phyloP scores from a whole-genome alignment of 495 filamentous ascomycete genomes.

The Thermochaetoides thermophila region DNA sequence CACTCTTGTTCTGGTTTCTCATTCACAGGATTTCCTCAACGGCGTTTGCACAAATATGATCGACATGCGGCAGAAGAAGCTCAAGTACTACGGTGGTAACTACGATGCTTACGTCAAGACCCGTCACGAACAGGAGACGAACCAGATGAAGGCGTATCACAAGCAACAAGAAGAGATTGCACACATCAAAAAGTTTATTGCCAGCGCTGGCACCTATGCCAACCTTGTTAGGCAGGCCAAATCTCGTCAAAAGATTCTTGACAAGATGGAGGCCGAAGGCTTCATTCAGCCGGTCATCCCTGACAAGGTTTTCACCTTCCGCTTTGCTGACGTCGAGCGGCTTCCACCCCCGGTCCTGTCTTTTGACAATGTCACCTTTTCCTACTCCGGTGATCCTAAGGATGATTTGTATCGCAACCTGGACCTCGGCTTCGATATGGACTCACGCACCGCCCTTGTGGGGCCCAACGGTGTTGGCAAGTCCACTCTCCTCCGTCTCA shows the following conservation, averaged over 20 bases:
- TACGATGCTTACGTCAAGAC: conserved; percentile 99
- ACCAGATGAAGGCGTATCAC: conserved; percentile 95
- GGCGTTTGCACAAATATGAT: conserved; percentile 98
- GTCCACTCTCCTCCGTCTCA: conserved; percentile 92
- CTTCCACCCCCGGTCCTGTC: conserved; percentile 91
- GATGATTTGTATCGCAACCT: conserved; percentile 94
- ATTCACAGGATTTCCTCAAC: conserved; percentile 98
- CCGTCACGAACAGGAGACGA: conserved; percentile 81
- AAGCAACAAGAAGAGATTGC: conserved; percentile 99
- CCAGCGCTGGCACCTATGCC: conserved; percentile 97
- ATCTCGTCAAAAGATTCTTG: conserved; percentile 97
- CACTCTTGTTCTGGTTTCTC: conserved; percentile 92
- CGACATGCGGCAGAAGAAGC: conserved; percentile 81
- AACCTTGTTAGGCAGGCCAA: conserved; percentile 98
- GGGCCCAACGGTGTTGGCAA: conserved; percentile 99
- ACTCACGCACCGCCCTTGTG: conserved; percentile 90
- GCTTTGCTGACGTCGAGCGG: conserved; percentile 97
- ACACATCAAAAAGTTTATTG: conserved; percentile 99
- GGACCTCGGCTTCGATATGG: conserved; percentile 98
- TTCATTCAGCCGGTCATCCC: conserved; percentile 80
- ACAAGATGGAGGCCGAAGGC: conserved; percentile 99
- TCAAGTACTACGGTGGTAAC: conserved; percentile 99
- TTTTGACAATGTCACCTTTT: conserved; percentile 94
- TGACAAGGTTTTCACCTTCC: conserved; percentile 92
- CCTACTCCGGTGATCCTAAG: conserved; percentile 76